Percentiles rank a stretch among this genome's conserved stretches.
Evolutionary conservation across 768 basidiomycete genomes (phyloP).

Genomic region (Suillus cothurnatus): DNA sequence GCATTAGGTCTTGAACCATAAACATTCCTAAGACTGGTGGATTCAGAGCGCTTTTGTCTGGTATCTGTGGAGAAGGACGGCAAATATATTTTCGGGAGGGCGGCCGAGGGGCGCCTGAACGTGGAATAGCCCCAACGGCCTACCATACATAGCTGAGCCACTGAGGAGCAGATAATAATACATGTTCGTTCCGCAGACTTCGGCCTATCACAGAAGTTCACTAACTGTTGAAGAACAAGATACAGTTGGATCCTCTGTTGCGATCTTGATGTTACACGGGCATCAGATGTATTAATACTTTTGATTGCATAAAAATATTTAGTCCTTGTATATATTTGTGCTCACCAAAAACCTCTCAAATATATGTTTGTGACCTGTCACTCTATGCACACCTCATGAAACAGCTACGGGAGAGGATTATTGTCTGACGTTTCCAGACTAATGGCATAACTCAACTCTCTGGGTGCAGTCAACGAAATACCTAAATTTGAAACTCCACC

Average conservation of each 20-base stretch:
- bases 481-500: no score
- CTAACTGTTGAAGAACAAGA: not conserved
- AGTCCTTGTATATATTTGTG: no score
- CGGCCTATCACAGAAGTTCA: not conserved
- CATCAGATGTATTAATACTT: not conserved
- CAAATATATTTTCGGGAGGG: not conserved
- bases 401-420: no score
- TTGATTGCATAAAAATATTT: no score
- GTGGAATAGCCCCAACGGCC: not conserved
- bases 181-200: not conserved
- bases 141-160: not conserved
- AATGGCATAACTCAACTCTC: no score
- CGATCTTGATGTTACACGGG: no score
- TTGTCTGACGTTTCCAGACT: no score
- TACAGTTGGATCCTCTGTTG: no score
- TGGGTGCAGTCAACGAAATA: no score
- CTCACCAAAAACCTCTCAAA: no score
- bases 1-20: not conserved
- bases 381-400: no score
- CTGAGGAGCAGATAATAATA: not conserved
- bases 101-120: not conserved
- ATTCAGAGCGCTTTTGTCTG: not conserved
- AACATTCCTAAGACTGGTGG: not conserved
- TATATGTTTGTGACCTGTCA: no score
- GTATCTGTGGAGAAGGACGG: not conserved